phyloP scores from a whole-genome alignment of 495 filamentous ascomycete species.

The Clavariopsis aquatica region DNA sequence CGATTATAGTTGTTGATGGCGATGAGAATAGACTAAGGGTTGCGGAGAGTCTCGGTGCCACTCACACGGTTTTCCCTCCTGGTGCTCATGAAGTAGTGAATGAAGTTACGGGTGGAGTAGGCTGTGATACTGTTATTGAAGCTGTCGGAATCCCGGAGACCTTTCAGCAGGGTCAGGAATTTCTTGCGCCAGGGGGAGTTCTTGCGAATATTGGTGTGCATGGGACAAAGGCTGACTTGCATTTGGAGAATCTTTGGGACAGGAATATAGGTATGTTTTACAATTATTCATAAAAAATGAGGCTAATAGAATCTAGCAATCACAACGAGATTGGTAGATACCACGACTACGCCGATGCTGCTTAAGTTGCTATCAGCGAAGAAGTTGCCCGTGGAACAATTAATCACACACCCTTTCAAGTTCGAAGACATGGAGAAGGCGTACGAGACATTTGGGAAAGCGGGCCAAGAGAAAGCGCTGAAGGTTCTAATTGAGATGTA shows the following conservation, averaged over 20 bases:
- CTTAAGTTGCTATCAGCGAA: conserved; percentile 47
- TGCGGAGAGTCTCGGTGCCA: conserved; percentile 51
- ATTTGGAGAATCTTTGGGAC: conserved; percentile 39
- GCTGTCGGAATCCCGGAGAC: conserved; percentile 54
- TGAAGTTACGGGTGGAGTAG: conserved; percentile 49
- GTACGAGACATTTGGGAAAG: conserved; percentile 45
- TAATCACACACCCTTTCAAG: conserved; percentile 51
- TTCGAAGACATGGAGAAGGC: conserved; percentile 47
- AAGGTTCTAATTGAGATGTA: conserved; percentile 45
- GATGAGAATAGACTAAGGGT: conserved; percentile 49
- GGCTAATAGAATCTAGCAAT: conserved; percentile 44
- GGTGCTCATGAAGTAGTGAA: conserved; percentile 44
- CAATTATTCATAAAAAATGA: not conserved
- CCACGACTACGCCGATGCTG: conserved; percentile 50
- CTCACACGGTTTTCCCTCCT: conserved; percentile 43
- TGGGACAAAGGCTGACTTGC: conserved; percentile 49
- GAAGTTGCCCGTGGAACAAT: conserved; percentile 43
- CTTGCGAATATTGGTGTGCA: conserved; percentile 59
- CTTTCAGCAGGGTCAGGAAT: conserved; percentile 51
- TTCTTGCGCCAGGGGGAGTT: conserved; percentile 53
- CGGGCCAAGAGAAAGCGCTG: conserved; percentile 43
- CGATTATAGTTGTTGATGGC: conserved; percentile 51
- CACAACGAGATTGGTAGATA: conserved; percentile 50
- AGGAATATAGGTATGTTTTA: conserved; percentile 42
- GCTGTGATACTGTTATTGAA: conserved; percentile 58